A percentile compares a stretch with the other conserved stretches of the same genome.
These are phyloP conservation scores for Mycena floridula DNA, from an alignment of 768 basidiomycete species.

Conservation along the genomic window DNA sequence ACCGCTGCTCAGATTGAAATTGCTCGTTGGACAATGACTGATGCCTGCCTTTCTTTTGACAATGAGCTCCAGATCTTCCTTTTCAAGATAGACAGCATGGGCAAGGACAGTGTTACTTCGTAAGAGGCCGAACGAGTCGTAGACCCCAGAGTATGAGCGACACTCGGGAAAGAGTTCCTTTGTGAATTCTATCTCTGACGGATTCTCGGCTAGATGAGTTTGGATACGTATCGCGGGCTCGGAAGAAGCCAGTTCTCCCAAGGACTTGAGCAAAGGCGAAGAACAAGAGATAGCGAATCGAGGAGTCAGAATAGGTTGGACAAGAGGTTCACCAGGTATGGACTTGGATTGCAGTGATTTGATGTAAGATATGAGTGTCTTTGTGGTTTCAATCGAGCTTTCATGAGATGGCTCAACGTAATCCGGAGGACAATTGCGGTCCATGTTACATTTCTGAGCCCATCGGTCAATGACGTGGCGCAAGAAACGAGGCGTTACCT, in stretches of 20 bases:
- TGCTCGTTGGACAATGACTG: conserved; percentile 92
- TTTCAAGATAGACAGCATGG: conserved; percentile 77
- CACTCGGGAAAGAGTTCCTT: conserved; percentile 59
- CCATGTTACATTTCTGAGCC: conserved; percentile 83
- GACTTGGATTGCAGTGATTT: conserved; percentile 38
- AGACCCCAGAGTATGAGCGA: conserved; percentile 70
- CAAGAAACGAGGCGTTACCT: conserved; percentile 25
- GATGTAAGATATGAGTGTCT: conserved; percentile 64
- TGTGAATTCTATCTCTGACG: conserved; percentile 61
- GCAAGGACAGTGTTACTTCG: conserved; percentile 78
- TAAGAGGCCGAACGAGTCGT: conserved; percentile 74
- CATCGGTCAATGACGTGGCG: background rate
- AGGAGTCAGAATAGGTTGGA: conserved; percentile 89
- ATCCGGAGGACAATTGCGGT: conserved; percentile 59
- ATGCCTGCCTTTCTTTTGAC: conserved; percentile 63
- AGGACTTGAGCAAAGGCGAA: conserved; percentile 48
- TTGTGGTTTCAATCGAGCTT: conserved; percentile 57
- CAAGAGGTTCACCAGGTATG: conserved; percentile 42
- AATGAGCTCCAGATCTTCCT: conserved; percentile 70
- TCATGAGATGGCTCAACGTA: conserved; percentile 63
- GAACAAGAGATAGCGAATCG: conserved; percentile 96
- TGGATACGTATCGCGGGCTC: conserved; percentile 72
- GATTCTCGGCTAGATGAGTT: conserved; percentile 90
- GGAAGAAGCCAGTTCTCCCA: conserved; percentile 55
- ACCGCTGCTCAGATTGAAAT: conserved; percentile 87